Conservation (phyloP, 2,329 filamentous ascomycete species). For the Nakataea oryzae region DNA sequence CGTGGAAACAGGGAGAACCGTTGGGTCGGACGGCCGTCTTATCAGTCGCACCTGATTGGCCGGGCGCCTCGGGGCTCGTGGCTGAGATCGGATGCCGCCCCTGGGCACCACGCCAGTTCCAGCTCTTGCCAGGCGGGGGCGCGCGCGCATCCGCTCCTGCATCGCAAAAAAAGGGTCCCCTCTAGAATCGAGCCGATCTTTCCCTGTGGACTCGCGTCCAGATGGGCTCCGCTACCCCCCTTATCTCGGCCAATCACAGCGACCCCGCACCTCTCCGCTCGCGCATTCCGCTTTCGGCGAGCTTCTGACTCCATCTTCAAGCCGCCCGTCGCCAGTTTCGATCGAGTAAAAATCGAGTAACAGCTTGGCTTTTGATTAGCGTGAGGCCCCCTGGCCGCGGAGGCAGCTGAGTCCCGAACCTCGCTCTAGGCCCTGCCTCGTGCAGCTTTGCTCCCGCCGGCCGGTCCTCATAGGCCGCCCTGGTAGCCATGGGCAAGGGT, state of each 20-base stretch:
- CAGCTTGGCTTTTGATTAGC: neutral
- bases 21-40: neutral
- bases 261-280: neutral
- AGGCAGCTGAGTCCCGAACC: too few relatives aligned
- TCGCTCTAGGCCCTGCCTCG: too few relatives aligned
- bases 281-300: constrained; percentile 4
- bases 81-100: neutral
- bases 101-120: too few relatives aligned
- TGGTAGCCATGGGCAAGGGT: too few relatives aligned
- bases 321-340: constrained; percentile 19
- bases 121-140: neutral
- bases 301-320: neutral
- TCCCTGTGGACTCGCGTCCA: neutral
- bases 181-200: neutral
- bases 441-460: too few relatives aligned
- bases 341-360: constrained; percentile 30
- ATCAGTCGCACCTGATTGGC: neutral
- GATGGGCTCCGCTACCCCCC: neutral
- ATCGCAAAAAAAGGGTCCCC: neutral
- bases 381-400: too few relatives aligned
- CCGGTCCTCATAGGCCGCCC: too few relatives aligned
- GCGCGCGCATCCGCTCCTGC: neutral
- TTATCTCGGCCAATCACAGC: constrained; percentile 1
- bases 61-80: neutral
- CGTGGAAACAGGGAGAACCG: too few relatives aligned